Evolutionary conservation across 345 rosid species (phyloP), one percentile per base, ranked within the genome.

Genomic region (Salix caprea): DNA sequence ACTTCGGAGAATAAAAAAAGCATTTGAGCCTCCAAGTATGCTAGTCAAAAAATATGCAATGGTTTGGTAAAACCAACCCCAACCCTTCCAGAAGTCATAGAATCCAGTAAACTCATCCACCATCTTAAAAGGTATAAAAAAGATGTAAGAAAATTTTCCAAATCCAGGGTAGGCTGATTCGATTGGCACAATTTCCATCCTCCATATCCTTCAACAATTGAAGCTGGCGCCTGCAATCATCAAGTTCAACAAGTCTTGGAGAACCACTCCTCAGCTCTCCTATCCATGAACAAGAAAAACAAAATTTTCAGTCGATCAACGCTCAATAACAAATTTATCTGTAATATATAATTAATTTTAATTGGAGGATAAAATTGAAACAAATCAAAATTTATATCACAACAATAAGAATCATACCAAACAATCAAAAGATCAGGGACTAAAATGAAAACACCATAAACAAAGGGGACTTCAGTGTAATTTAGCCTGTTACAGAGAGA

Each of bases 121-220:
- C 12, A 58, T n/a, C 62, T 58, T 58, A n/a, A n/a, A 9, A 56
- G 62, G 6, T 56, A n/a, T 1, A n/a, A 56, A 3, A 11, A n/a
- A 56, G 11, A 11, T 8, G 24, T 21, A 54, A 7, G 62, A 56
- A 56, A n/a, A n/a, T 4, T n/a, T 56, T 56, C 11, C 4, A 84
- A 88, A 96, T 85, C 99, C 97, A 79, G 99, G 98, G 79, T 93
- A 96, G 19, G 98, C 97, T 34, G 99, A 96, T 82, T 96, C 99
- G 14, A 93, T 90, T 21, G 99, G 90, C 61, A 93, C 99, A n/a
- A 96, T 85, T 81, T 96, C 99, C 96, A 90, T 79, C 73, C 99
- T 72, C 99, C 97, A 67, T 92, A 96, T 46, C 99, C 98, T 89
- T 93, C 97, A 70, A 96, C 99, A 34, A 34, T 34, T 34, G 91